Evolutionary conservation across 129 eudicot genomes (phyloP), one percentile per base, ranked within the genome.

Genomic region (Lactuca sativa): DNA sequence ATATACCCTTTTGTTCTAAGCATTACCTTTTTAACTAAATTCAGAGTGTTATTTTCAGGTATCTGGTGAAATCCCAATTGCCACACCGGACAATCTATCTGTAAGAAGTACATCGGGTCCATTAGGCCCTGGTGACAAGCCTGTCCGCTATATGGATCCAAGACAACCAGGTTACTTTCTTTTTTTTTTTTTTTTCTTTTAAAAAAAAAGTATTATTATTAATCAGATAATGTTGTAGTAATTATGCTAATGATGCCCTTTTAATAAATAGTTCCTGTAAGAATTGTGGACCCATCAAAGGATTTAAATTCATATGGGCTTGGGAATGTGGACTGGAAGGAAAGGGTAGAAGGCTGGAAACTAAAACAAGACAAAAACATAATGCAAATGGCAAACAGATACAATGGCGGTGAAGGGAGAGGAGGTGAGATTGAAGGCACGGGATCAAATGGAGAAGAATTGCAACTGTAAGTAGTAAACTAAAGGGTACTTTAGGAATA

Each of bases 81-180:
- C 89, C 59, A 83, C 84, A 25, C 85, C 89, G 6, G 96, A 89
- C 77, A 89, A 77, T 72, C 78, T 80, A 7, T 89, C 96, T 38
- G 69, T 86, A 33, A 78, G 92, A 74, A 86, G 92, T 74, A 89
- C 92, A 8, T 89, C 96, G 32, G 96, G 96, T 41, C 92, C 96
- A 41, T 59, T 89, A 72, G 89, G 90, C 79, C 86, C 92, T 7
- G 88, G 88, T 64, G 96, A 89, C 70, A 84, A 77, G 77, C 90
- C 82, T 57, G 75, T 31, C 62, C 88, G 80, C 62, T 65, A 83
- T 70, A 71, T 83, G 21, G 96, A 89, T 78, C 96, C 96, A 9
- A 84, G 89, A 47, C 92, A 81, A 65, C 96, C 96, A 75, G 96
- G 96, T 89, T n/a, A n/a, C n/a, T n/a, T n/a, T n/a, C n/a, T n/a